Evolutionary conservation across 2,329 filamentous ascomycete species (phyloP), one percentile per base, ranked within the genome.

Genomic region (Grosmannia serpens): DNA sequence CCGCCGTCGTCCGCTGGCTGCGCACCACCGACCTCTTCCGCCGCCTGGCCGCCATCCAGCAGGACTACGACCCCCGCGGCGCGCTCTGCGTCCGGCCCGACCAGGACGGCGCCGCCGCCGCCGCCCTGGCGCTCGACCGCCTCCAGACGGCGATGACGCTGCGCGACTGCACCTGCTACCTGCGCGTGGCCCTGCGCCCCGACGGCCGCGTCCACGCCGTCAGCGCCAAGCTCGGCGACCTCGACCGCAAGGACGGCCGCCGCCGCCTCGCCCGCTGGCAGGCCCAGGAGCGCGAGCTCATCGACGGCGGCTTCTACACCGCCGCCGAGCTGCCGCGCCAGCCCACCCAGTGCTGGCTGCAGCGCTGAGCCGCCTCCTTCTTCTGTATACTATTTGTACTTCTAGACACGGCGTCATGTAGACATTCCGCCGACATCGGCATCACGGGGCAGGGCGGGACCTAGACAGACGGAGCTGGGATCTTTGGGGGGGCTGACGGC

Each of bases 91-190:
- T 64, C 15, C 8, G n/a, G 2, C 31, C 20, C 17, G 41, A 5
- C 7, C 33, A 27, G 17, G 49, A 44, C 24, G 54, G 26, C 31
- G 38, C 8, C 31, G 7, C 8, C 31, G 7, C 8, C 41, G 27
- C 33, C 15, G 13, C 27, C n/a, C 20, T 38, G 24, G 66, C 69
- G 3, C 70, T 77, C 41, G 67, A 72, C 13, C 73, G 79, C 31
- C 84, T 88, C 61, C 78, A 81, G 15, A 74, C 88, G 8, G 87
- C 87, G 58, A 92, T 92, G 88, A 91, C 89, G 4, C 70, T 94
- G 63, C 77, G 89, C 55, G 89, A 94, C 73, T 91, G 88, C 69
- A 89, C 87, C 4, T 80, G 88, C 65, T 91, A 86, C 66, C 74
- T 89, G 47, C 81, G 82, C 65, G 78, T 90, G 58, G 61, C 57